Conservation (phyloP, 2,329 filamentous ascomycete genomes). For the Xylaria sp. region DNA sequence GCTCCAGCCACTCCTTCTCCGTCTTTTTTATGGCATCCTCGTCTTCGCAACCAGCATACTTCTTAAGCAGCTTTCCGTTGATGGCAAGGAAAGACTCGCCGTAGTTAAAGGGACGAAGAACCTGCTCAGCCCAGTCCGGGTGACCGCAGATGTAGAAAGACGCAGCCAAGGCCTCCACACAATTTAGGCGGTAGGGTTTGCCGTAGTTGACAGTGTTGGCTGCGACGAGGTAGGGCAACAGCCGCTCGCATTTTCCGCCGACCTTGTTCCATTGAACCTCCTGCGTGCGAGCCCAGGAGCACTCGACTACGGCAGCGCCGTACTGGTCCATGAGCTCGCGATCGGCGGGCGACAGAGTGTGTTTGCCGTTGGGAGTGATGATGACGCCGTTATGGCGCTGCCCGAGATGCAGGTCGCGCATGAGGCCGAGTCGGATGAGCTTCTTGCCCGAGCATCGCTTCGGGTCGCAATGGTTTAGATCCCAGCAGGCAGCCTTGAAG, state of each 20-base stretch:
- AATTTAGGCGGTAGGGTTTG: constrained; percentile 93
- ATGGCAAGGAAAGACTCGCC: constrained; percentile 90
- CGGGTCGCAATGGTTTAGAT: constrained; percentile 95
- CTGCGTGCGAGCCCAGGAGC: constrained; percentile 91
- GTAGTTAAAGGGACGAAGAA: constrained; percentile 87
- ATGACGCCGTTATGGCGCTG: constrained; percentile 93
- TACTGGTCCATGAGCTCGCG: constrained; percentile 83
- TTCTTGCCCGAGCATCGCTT: constrained; percentile 97
- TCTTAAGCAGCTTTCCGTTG: constrained; percentile 82
- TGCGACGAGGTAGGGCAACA: constrained; percentile 94
- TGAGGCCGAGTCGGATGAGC: constrained; percentile 89
- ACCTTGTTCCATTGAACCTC: constrained; percentile 93
- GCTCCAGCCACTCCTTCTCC: constrained; percentile 87
- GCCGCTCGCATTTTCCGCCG: constrained; percentile 89
- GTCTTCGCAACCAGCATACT: constrained; percentile 84
- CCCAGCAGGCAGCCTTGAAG: constrained; percentile 98
- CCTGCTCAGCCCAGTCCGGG: constrained; percentile 86
- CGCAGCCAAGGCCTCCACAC: constrained; percentile 92
- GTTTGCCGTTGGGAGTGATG: constrained; percentile 94
- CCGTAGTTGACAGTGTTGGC: constrained; percentile 98
- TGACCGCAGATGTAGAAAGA: constrained; percentile 95
- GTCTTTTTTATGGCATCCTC: constrained; percentile 85
- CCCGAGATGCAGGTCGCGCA: constrained; percentile 91
- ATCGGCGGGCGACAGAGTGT: constrained; percentile 85
- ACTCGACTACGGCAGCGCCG: constrained; percentile 96